phyloP scores from a whole-genome alignment of 257 asterid genomes.

The Solanum piurae region DNA sequence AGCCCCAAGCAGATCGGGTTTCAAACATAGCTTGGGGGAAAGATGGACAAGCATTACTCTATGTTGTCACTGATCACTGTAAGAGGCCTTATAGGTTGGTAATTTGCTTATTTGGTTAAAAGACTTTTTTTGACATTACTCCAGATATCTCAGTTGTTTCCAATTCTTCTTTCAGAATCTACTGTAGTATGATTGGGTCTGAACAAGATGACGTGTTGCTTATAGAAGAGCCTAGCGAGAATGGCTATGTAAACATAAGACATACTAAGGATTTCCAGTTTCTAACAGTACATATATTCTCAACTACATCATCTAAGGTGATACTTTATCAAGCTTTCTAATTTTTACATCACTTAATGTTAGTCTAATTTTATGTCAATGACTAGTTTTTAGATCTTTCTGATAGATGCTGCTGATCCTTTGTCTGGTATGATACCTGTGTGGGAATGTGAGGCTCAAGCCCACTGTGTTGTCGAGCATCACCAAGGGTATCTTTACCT shows the following conservation, averaged over 20 bases:
- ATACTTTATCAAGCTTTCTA: slow-evolving; percentile 2
- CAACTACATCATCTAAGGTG: slow-evolving; percentile 83
- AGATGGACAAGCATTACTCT: slow-evolving; percentile 65
- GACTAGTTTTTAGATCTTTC: slow-evolving; percentile 65
- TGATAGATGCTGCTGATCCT: slow-evolving; percentile 91
- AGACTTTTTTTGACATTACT: neutral
- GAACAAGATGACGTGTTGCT: slow-evolving; percentile 59
- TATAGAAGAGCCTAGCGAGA: slow-evolving; percentile 64
- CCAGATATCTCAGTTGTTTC: slow-evolving; percentile 1
- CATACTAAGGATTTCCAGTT: slow-evolving; percentile 74
- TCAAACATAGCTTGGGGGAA: slow-evolving; percentile 91
- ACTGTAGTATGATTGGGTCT: slow-evolving; percentile 67
- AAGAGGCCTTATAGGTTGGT: slow-evolving; percentile 85
- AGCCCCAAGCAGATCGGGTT: slow-evolving; percentile 81
- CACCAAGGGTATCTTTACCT: slow-evolving; percentile 89
- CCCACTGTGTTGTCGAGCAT: slow-evolving; percentile 85
- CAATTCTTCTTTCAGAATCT: slow-evolving; percentile 42
- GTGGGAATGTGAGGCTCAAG: slow-evolving; percentile 72
- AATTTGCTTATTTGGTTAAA: neutral
- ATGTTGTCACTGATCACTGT: slow-evolving; percentile 69
- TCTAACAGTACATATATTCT: slow-evolving; percentile 54
- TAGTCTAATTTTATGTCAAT: slow-evolving; percentile 17
- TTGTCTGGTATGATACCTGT: slow-evolving; percentile 65
- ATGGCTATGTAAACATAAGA: slow-evolving; percentile 47
- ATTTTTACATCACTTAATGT: neutral